Percentiles rank a stretch among this genome's conserved stretches.
These are phyloP conservation scores for Venturiaceae sp. DNA, from an alignment of 2,329 filamentous ascomycete species.

Conservation along the genomic window DNA sequence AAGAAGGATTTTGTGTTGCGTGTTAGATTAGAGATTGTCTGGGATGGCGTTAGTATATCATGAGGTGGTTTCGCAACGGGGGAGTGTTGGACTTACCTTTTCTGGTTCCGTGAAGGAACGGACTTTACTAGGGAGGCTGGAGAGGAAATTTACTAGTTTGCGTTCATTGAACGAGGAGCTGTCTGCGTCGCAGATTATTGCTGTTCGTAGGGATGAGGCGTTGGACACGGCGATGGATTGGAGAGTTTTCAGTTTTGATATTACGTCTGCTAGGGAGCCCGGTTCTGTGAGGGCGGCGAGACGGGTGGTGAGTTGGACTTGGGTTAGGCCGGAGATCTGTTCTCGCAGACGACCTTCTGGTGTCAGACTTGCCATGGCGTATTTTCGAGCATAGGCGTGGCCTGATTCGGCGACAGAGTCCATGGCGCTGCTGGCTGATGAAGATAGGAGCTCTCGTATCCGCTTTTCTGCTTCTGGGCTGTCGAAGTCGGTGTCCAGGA, in stretches of 20 bases:
- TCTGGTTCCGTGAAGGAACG: constrained; percentile 7
- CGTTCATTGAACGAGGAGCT: constrained; percentile 60
- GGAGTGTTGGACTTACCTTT: constrained; percentile 19
- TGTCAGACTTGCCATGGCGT: constrained; percentile 72
- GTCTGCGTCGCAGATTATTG: constrained; percentile 76
- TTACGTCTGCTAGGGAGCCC: constrained; percentile 63
- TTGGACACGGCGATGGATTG: constrained; percentile 67
- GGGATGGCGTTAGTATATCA: background rate
- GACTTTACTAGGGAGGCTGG: constrained; percentile 37
- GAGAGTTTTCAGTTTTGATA: constrained; percentile 75
- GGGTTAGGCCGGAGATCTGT: constrained; percentile 81
- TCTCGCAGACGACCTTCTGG: constrained; percentile 63
- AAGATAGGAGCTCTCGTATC: constrained; percentile 78
- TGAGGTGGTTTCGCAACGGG: constrained; percentile 19
- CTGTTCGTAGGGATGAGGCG: constrained; percentile 59
- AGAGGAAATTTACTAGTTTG: constrained; percentile 62
- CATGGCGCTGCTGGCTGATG: constrained; percentile 78
- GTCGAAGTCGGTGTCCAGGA: constrained; percentile 85
- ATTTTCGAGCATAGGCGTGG: constrained; percentile 75
- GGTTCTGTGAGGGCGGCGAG: constrained; percentile 63
- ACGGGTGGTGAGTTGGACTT: constrained; percentile 73
- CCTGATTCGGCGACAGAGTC: constrained; percentile 88
- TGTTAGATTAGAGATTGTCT: no score
- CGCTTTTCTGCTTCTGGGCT: constrained; percentile 70
- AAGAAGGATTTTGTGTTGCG: constrained; percentile 67